Conservation (phyloP, 805 yeast genomes). For the Wickerhamiella vanderwaltii region DNA sequence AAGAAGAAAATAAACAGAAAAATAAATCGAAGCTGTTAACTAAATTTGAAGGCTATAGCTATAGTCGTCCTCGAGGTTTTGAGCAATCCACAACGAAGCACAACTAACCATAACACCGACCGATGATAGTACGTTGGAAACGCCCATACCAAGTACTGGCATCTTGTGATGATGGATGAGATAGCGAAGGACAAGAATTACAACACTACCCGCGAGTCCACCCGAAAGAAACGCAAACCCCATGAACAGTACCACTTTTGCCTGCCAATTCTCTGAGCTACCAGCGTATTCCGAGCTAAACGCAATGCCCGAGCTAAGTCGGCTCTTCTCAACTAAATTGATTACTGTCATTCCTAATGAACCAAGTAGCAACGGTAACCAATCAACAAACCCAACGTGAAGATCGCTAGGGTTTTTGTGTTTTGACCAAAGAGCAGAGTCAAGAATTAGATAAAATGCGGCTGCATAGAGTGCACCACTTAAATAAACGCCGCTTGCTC, state of each 20-base stretch:
- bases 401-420: slow-evolving; percentile 75
- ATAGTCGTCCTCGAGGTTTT: slow-evolving; percentile 91
- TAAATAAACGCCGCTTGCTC: slow-evolving; percentile 62
- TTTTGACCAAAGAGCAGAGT: slow-evolving; percentile 75
- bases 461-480: slow-evolving; percentile 47
- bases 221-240: slow-evolving; percentile 92
- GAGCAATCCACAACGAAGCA: slow-evolving; percentile 82
- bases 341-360: slow-evolving; percentile 78
- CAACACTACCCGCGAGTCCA: slow-evolving; percentile 84
- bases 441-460: slow-evolving; percentile 83
- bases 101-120: slow-evolving; percentile 78
- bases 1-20: neutral
- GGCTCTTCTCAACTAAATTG: slow-evolving; percentile 58
- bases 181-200: slow-evolving; percentile 76
- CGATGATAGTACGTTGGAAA: slow-evolving; percentile 73
- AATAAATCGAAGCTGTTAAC: neutral
- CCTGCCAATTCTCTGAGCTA: slow-evolving; percentile 71
- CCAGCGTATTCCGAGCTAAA: slow-evolving; percentile 28
- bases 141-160: slow-evolving; percentile 93
- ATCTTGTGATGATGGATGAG: slow-evolving; percentile 62
- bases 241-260: slow-evolving; percentile 74
- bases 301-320: slow-evolving; percentile 34
- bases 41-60: slow-evolving; percentile 77
- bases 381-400: slow-evolving; percentile 84
- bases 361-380: slow-evolving; percentile 88